Conservation (phyloP, 768 basidiomycete species). For the Serendipita indica region DNA sequence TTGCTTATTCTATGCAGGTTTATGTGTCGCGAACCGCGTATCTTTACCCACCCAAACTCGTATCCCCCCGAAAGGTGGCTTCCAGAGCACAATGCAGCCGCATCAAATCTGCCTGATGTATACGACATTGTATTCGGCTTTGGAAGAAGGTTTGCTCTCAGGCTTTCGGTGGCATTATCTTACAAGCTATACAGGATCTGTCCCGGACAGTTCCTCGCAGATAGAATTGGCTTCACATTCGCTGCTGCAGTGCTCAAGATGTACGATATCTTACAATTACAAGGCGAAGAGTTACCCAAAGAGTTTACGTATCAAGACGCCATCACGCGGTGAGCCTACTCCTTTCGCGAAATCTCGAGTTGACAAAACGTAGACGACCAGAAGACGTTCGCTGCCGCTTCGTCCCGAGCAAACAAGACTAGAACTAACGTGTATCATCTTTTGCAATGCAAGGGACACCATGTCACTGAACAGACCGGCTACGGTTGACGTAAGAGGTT, state of each 20-base stretch:
- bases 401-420: background rate
- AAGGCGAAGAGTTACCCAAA: background rate
- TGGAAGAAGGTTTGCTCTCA: background rate
- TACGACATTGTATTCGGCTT: conserved; percentile 5
- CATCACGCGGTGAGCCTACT: conserved; percentile 2
- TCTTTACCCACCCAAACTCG: background rate
- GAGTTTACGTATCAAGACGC: background rate
- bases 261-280: background rate
- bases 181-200: too few species aligned
- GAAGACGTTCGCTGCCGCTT: background rate
- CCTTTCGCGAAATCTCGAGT: background rate
- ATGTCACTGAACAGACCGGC: too few species aligned
- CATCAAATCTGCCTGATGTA: background rate
- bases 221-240: background rate
- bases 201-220: background rate
- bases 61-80: background rate
- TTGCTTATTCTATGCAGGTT: background rate
- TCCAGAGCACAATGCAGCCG: background rate
- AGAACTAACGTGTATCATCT: too few species aligned
- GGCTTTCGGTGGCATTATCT: too few species aligned
- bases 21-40: background rate
- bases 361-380: background rate
- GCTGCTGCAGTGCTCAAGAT: background rate
- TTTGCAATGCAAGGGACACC: too few species aligned
- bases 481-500: too few species aligned